Base-by-base conservation (phyloP, 2,329 filamentous ascomycete species). In the Exophiala lecanii-corni region DNA sequence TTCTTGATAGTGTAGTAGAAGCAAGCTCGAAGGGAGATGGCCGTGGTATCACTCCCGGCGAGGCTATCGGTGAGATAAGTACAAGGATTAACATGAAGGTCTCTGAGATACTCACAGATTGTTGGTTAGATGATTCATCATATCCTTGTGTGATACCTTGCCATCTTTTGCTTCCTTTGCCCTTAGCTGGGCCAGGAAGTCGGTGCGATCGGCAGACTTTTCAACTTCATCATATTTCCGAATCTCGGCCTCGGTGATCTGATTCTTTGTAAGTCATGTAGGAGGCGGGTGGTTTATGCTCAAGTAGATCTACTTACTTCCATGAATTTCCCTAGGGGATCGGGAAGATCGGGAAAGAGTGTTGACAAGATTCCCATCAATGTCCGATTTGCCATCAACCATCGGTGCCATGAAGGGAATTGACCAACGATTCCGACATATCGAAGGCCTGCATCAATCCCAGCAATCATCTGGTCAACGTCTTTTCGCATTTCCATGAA, bases 401-500 rank as follows among this genome's bases (percentile, higher is more conserved):
- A 40, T 4, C 15, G 28, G 26, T 50, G 47, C 9, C 36, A n/a
- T 10, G 32, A 33, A 12, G 47, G 47, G 20, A 35, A 42, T 25
- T 49, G 47, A 25, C 47, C 43, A 4, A 49, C 39, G 15, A 49
- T 30, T 13, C 39, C 41, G 17, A 34, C 42, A 32, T 49, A 50
- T 5, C 37, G 26, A 17, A 47, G 28, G 4, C 13, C 45, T 4
- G n/a, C 9, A 19, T 43, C 40, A 12, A 51, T 18, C 17, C 36
- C 34, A 9, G 31, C 45, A 9, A 51, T 45, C 39, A 51, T 49
- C 12, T 41, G 21, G 33, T 87, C 82, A 4, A 89, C 78, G 49
- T 89, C 85, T 56, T 80, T 73, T 39, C 86, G 81, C 57, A 76
- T 73, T 61, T 89, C 83, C 1, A 89, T 65, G 51, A 89, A 89